Evolutionary conservation across 768 basidiomycete species (phyloP).

Genomic region (Inosperma sp.): DNA sequence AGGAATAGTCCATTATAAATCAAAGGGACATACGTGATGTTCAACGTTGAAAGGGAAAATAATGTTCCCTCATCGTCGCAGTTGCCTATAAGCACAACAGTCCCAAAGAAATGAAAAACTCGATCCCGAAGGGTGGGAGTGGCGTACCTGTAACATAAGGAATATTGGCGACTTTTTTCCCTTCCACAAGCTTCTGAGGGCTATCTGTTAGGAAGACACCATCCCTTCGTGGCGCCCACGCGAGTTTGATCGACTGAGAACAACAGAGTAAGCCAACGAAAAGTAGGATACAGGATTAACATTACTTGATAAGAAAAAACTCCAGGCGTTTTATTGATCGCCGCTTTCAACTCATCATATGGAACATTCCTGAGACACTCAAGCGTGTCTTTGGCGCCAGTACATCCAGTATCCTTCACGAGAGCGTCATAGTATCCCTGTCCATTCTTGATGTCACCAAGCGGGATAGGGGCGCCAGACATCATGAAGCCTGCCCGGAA

Average conservation of each 20-base stretch:
- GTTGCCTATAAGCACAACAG: conserved; percentile 39
- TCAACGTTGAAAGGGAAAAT: conserved; percentile 40
- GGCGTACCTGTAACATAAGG: conserved; percentile 38
- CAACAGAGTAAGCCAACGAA: neutral
- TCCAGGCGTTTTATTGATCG: conserved; percentile 39
- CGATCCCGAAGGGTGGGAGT: neutral
- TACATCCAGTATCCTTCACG: conserved; percentile 39
- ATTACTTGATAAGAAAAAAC: conserved; percentile 42
- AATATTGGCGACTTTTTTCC: conserved; percentile 44
- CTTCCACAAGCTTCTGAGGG: conserved; percentile 38
- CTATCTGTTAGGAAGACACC: conserved; percentile 43
- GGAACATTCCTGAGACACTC: conserved; percentile 40
- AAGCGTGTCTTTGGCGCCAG: conserved; percentile 37
- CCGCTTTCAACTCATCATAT: conserved; percentile 36
- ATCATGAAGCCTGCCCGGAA: conserved; percentile 52
- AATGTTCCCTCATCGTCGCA: conserved; percentile 56
- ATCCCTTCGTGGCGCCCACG: too few species aligned
- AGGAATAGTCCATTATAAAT: neutral
- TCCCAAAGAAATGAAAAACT: neutral
- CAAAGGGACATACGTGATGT: conserved; percentile 34
- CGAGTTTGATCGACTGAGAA: conserved; percentile 39
- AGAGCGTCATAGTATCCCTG: conserved; percentile 44
- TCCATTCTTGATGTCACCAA: conserved; percentile 39
- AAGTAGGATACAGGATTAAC: neutral
- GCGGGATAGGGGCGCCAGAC: conserved; percentile 45